Conservation (phyloP, 2,329 filamentous ascomycete genomes). For the Aspergillus brunneoviolaceus region DNA sequence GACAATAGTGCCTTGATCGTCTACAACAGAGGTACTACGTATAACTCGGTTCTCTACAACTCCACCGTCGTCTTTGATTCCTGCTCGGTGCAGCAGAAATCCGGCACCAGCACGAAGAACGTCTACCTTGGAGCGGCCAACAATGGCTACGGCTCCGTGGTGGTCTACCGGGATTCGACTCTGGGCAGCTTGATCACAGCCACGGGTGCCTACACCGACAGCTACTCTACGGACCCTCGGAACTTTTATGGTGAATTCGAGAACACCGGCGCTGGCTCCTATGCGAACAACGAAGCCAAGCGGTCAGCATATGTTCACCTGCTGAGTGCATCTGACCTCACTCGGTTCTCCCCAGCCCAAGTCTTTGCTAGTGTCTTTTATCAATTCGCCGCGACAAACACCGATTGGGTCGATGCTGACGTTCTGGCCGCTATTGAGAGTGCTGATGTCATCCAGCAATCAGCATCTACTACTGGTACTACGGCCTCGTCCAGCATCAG, state of each 20-base stretch:
- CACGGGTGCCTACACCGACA: slow-evolving; percentile 19
- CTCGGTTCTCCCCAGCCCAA: slow-evolving; percentile 34
- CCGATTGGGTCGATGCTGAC: slow-evolving; percentile 40
- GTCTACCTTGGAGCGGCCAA: slow-evolving; percentile 45
- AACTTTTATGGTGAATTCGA: slow-evolving; percentile 46
- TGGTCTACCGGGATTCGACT: slow-evolving; percentile 42
- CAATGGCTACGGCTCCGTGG: slow-evolving; percentile 42
- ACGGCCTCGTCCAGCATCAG: slow-evolving; percentile 3
- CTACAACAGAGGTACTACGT: slow-evolving; percentile 41
- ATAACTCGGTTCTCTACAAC: slow-evolving; percentile 25
- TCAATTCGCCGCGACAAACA: slow-evolving; percentile 33
- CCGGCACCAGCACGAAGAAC: slow-evolving; percentile 36
- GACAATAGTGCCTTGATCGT: slow-evolving; percentile 36
- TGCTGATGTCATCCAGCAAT: slow-evolving; percentile 27
- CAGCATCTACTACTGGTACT: slow-evolving; percentile 12
- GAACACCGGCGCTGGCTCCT: slow-evolving; percentile 44
- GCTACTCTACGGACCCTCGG: slow-evolving; percentile 35
- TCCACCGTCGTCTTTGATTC: slow-evolving; percentile 46
- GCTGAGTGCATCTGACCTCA: slow-evolving; percentile 36
- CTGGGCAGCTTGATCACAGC: slow-evolving; percentile 42
- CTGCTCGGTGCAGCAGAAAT: slow-evolving; percentile 37
- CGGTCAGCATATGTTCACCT: slow-evolving; percentile 37
- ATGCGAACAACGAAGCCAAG: slow-evolving; percentile 35
- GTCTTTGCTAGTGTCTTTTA: slow-evolving; percentile 39
- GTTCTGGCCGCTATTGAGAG: slow-evolving; percentile 35